A percentile compares a stretch with the other conserved stretches of the same genome.
Evolutionary conservation across 2,329 filamentous ascomycete genomes (phyloP).

Genomic region (Podosphaera xanthii): DNA sequence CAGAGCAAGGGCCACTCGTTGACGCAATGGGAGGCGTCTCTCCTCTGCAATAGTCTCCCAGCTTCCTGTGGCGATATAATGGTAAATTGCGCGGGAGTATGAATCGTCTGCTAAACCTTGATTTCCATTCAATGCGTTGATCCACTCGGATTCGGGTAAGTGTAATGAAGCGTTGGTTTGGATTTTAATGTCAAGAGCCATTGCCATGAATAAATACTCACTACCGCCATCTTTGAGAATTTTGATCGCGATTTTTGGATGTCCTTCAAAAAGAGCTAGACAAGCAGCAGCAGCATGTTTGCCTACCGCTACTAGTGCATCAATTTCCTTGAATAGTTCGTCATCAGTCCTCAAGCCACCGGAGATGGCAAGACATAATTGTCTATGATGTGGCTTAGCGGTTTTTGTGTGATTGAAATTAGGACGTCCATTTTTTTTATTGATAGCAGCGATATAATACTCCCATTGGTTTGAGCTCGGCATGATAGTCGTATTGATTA

Average conservation of each 20-base stretch:
- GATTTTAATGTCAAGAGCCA: constrained; percentile 40
- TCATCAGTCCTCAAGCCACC: constrained; percentile 39
- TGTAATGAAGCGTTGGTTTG: constrained; percentile 22
- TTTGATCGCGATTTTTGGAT: constrained; percentile 43
- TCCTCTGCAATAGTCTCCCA: constrained; percentile 57
- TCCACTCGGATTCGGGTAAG: constrained; percentile 13
- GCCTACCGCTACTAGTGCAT: constrained; percentile 22
- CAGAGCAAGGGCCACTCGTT: constrained; percentile 52
- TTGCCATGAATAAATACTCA: constrained; percentile 44
- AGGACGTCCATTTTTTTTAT: constrained; percentile 36
- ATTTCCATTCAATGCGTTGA: constrained; percentile 10
- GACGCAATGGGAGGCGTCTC: constrained; percentile 47
- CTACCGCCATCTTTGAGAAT: constrained; percentile 46
- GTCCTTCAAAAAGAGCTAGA: constrained; percentile 50
- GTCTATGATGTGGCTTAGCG: constrained; percentile 43
- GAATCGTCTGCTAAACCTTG: constrained; percentile 39
- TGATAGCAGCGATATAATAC: constrained; percentile 37
- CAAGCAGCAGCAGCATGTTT: constrained; percentile 56
- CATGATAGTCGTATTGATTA: constrained; percentile 22
- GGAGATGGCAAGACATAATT: constrained; percentile 54
- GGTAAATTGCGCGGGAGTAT: constrained; percentile 58
- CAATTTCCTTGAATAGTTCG: constrained; percentile 22
- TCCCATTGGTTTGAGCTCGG: constrained; percentile 32
- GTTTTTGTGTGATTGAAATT: constrained; percentile 41
- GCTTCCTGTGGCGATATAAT: constrained; percentile 52